Conservation (phyloP, 2,329 filamentous ascomycete genomes). For the Septoria linicola region DNA sequence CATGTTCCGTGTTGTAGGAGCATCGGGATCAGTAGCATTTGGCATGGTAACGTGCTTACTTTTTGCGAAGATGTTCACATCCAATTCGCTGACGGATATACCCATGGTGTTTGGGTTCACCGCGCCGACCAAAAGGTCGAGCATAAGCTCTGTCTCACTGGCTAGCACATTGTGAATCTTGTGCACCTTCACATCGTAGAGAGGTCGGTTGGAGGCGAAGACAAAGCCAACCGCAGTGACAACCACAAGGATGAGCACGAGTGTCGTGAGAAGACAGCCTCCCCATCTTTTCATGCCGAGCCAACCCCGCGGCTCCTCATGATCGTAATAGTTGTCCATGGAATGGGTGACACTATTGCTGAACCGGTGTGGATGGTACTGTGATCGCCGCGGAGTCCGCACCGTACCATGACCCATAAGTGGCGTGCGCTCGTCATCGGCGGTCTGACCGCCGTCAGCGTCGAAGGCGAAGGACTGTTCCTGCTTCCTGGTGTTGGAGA, state of each 20-base stretch:
- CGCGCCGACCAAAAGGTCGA: conserved; percentile 83
- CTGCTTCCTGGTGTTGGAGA: conserved; percentile 51
- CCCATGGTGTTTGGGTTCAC: conserved; percentile 91
- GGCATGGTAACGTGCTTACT: conserved; percentile 72
- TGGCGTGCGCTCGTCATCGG: conserved; percentile 83
- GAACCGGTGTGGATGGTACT: conserved; percentile 48
- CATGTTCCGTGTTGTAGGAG: conserved; percentile 7
- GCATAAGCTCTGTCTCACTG: conserved; percentile 91
- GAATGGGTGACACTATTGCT: conserved; percentile 56
- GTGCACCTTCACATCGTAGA: conserved; percentile 73
- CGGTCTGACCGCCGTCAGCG: conserved; percentile 70
- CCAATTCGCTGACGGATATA: conserved; percentile 79
- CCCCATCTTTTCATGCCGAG: conserved; percentile 46
- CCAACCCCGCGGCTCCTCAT: conserved; percentile 9
- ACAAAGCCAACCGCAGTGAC: conserved; percentile 86
- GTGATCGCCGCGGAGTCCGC: conserved; percentile 19
- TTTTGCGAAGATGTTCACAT: conserved; percentile 92
- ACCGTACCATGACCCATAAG: conserved; percentile 54
- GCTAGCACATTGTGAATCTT: conserved; percentile 87
- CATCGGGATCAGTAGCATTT: conserved; percentile 7
- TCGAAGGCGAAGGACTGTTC: conserved; percentile 71
- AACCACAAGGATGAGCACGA: conserved; percentile 77
- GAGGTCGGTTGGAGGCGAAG: conserved; percentile 84
- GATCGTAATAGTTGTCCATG: conserved; percentile 35
- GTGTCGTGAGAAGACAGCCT: conserved; percentile 80